Evolutionary conservation across 305 asterid genomes (phyloP).

Genomic region (Solanum chacoense): DNA sequence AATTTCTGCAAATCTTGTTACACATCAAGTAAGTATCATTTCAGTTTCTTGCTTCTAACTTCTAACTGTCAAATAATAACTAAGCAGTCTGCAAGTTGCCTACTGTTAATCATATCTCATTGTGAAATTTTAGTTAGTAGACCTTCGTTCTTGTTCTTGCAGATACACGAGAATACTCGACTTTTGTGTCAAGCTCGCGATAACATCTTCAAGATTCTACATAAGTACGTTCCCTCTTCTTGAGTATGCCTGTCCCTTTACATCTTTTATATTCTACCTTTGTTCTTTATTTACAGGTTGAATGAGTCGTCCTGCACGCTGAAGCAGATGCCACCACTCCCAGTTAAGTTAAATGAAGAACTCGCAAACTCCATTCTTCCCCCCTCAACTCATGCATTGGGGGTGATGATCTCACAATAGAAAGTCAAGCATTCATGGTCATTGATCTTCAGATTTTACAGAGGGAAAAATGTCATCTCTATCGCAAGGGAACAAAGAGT

Average conservation of each 20-base stretch:
- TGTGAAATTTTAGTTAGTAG: too few species aligned
- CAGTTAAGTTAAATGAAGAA: slow-evolving; percentile 23
- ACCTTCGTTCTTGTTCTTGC: slow-evolving; percentile 6
- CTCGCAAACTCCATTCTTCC: slow-evolving; percentile 20
- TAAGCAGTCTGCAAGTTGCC: not conserved
- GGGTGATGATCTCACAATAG: not conserved
- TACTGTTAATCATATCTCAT: not conserved
- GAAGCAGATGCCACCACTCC: slow-evolving; percentile 32
- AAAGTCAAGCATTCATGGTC: not conserved
- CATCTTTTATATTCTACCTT: not conserved
- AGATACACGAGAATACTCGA: slow-evolving; percentile 63
- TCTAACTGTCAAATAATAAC: not conserved
- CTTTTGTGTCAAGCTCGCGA: slow-evolving; percentile 71
- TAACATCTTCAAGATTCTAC: slow-evolving; percentile 54
- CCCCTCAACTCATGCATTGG: slow-evolving; percentile 4
- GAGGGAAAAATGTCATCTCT: not conserved
- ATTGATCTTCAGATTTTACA: not conserved
- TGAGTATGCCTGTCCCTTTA: not conserved
- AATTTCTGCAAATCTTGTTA: slow-evolving; percentile 55
- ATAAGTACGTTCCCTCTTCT: slow-evolving; percentile 34
- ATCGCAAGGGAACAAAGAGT: not conserved
- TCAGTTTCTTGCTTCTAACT: not conserved
- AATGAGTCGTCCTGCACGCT: slow-evolving; percentile 13
- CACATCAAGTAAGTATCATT: slow-evolving; percentile 44
- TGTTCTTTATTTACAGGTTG: slow-evolving; percentile 12